Conservation (phyloP, 768 basidiomycete genomes). For the Russula lepida region DNA sequence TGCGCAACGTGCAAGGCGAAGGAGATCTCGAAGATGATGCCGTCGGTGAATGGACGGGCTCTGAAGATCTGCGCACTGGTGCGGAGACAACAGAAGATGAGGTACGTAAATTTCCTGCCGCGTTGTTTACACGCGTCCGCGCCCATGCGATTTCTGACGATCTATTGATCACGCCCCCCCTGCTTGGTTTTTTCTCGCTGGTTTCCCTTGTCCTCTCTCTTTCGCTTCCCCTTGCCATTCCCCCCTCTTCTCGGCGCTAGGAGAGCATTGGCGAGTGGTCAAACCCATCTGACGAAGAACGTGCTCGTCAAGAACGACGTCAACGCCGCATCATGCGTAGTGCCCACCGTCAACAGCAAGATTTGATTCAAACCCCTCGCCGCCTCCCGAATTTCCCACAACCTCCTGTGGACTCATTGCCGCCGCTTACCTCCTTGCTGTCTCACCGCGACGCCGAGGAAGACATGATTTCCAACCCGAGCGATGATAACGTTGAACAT, state of each 20-base stretch:
- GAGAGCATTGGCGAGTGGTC: slow-evolving; percentile 87
- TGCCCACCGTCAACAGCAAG: slow-evolving; percentile 32
- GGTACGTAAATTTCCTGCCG: slow-evolving; percentile 34
- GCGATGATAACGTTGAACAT: slow-evolving; percentile 50
- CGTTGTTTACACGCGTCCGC: slow-evolving; percentile 16
- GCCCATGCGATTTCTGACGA: background rate
- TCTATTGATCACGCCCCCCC: slow-evolving; percentile 2
- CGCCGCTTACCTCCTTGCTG: slow-evolving; percentile 30
- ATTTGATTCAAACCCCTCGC: slow-evolving; percentile 49
- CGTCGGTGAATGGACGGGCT: slow-evolving; percentile 76
- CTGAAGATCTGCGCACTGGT: slow-evolving; percentile 52
- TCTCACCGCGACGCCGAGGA: slow-evolving; percentile 35
- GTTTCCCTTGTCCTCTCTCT: slow-evolving; percentile 6
- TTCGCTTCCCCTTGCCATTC: slow-evolving; percentile 7
- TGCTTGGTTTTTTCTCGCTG: background rate
- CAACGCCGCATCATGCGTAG: slow-evolving; percentile 54
- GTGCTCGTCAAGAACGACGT: slow-evolving; percentile 57
- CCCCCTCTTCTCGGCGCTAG: slow-evolving; percentile 15
- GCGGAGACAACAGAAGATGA: slow-evolving; percentile 57
- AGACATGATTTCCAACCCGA: slow-evolving; percentile 80
- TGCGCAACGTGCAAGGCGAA: slow-evolving; percentile 29
- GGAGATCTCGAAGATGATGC: slow-evolving; percentile 30
- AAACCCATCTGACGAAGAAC: slow-evolving; percentile 85
- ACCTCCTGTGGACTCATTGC: slow-evolving; percentile 51
- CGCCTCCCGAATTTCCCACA: slow-evolving; percentile 73